A percentile compares a stretch with the other conserved stretches of the same genome.
Conservation (phyloP, 306 rosid species). For the Morella rubra region DNA sequence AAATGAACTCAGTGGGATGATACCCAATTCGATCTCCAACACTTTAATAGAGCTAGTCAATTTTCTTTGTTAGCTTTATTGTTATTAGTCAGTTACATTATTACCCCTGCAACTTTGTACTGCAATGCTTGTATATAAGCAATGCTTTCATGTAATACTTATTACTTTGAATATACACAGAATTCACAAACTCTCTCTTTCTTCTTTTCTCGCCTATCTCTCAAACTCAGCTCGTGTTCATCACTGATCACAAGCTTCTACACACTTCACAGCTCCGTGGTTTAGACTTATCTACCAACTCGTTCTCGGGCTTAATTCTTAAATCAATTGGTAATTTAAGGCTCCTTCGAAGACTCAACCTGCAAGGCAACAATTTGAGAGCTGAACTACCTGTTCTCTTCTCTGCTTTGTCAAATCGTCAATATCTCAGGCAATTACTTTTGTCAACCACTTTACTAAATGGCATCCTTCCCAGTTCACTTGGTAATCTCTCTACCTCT, state of each 20-base stretch:
- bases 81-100: too few species aligned
- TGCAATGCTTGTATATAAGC: too few species aligned
- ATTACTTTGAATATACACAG: too few species aligned
- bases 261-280: neutral
- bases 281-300: neutral
- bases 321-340: neutral
- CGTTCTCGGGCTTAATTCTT: conserved; percentile 19
- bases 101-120: too few species aligned
- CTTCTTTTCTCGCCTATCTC: too few species aligned
- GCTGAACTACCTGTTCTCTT: conserved; percentile 10
- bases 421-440: neutral
- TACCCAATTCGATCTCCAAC: conserved; percentile 25
- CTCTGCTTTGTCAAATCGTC: neutral
- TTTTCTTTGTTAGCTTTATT: too few species aligned
- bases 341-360: neutral
- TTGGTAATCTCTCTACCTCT: conserved; percentile 3
- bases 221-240: too few species aligned
- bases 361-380: neutral
- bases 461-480: neutral
- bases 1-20: conserved; percentile 2
- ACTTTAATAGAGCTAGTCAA: too few species aligned
- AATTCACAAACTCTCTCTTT: too few species aligned
- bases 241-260: too few species aligned
- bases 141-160: too few species aligned
- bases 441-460: neutral